Conservation (phyloP, 768 basidiomycete species). For the Suillus occidentalis region DNA sequence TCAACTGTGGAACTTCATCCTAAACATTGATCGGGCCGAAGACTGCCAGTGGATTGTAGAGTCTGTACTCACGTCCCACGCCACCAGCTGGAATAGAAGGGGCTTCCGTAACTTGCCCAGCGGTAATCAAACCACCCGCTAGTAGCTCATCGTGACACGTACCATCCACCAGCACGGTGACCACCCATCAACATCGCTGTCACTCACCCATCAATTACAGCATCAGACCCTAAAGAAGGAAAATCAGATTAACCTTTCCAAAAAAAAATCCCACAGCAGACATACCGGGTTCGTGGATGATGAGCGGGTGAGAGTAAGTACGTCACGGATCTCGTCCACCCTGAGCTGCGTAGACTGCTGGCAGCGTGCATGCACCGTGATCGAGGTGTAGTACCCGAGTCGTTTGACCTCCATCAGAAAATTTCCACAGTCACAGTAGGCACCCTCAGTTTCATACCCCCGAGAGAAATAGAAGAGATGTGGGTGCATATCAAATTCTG, state of each 20-base stretch:
- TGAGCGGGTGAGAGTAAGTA: not conserved
- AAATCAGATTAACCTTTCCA: not conserved
- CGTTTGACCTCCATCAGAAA: not conserved
- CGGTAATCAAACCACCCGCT: not conserved
- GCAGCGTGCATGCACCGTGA: not conserved
- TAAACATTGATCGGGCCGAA: not conserved
- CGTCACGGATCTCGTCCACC: not conserved
- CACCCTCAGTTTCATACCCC: not conserved
- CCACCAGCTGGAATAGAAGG: not conserved
- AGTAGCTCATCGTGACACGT: not conserved
- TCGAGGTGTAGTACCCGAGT: not conserved
- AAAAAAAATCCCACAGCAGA: not conserved
- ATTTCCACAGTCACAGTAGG: not conserved
- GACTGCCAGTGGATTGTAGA: not conserved
- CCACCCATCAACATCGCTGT: not conserved
- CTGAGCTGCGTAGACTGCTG: not conserved
- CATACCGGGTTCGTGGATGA: not conserved
- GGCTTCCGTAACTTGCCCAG: not conserved
- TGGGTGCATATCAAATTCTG: not conserved
- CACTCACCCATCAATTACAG: not conserved
- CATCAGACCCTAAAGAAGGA: not conserved
- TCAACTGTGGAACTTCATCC: not conserved
- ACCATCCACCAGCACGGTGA: not conserved
- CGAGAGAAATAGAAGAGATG: not conserved
- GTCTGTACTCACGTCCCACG: not conserved